phyloP scores from a whole-genome alignment of 768 basidiomycete genomes.

The Psilocybe azurescens region DNA sequence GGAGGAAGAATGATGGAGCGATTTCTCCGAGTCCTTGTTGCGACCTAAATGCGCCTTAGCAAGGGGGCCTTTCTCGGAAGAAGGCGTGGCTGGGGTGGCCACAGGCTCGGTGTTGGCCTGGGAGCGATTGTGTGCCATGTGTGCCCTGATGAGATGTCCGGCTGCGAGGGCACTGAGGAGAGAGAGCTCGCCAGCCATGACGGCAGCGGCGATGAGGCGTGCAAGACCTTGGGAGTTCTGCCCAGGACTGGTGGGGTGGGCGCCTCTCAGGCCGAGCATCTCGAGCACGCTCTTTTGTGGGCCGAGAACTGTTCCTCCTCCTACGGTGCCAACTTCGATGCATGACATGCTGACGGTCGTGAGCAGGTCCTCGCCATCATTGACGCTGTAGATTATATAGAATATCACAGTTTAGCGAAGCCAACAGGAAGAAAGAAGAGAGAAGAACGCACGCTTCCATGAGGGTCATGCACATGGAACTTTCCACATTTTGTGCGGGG shows the following conservation, averaged over 20 bases:
- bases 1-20: background rate
- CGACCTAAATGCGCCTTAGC: background rate
- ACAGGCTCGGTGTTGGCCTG: background rate
- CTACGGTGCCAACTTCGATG: background rate
- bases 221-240: background rate
- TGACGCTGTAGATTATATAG: background rate
- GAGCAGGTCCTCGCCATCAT: slow-evolving; percentile 1
- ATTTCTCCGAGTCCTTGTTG: background rate
- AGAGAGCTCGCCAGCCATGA: background rate
- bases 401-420: background rate
- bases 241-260: background rate
- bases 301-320: background rate
- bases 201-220: background rate
- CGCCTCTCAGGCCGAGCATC: slow-evolving; percentile 1
- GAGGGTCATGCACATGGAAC: slow-evolving; percentile 1
- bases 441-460: background rate
- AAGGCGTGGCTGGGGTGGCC: background rate
- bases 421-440: too few relatives aligned
- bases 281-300: background rate
- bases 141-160: slow-evolving; percentile 2
- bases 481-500: slow-evolving; percentile 2
- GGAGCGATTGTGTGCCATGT: slow-evolving; percentile 2
- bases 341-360: slow-evolving; percentile 3
- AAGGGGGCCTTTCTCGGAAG: background rate
- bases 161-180: background rate